Base-by-base conservation (phyloP, 1,284 basidiomycete genomes). In the Ceratobasidium sp. region DNA sequence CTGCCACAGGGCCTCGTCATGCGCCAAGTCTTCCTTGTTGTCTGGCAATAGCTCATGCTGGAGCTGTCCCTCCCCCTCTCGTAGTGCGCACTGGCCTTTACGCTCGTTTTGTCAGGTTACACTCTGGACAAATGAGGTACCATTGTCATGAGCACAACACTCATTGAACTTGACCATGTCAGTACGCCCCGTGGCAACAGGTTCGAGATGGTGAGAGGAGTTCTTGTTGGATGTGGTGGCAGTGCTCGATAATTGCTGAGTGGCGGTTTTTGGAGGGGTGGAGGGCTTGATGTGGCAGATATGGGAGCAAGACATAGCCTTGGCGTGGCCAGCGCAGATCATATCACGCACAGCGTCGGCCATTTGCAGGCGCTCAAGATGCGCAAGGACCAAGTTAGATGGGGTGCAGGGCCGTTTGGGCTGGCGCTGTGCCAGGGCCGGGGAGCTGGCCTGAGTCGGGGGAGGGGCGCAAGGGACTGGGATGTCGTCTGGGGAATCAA, bases 141-240 rank as follows among this genome's bases (percentile, higher is more conserved):
- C 28, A 36, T 38, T 16, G 5, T 53, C 51, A 6, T 14, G 51
- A 1, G 51, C 51, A 30, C 51, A 53, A 14, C 21, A 9, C n/a
- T 53, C 30, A 30, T 58, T 58, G 54, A 58, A 58, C 14, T 21
- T n/a, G 54, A 36, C n/a, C 30, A 58, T 16, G 54, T 58, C 30
- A n/a, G 28, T 16, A 3, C 30, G 28, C 3, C 5, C 54, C 7
- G 54, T 30, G 5, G 54, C 14, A 7, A 58, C 14, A 14, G 51
- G 51, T 5, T 53, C 6, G 25, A 53, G 51, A 9, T 23, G 51
- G 23, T 30, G 30, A 16, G 54, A 36, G 7, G 12, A 18, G 5
- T 18, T 21, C 12, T 28, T 16, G 30, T 16, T 3, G 6, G 30
- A 33, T 6, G 30, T 14, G 16, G 3, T 6, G n/a, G 28, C 18